phyloP scores from a whole-genome alignment of 768 basidiomycete genomes.

The Russula griseocarnosa region DNA sequence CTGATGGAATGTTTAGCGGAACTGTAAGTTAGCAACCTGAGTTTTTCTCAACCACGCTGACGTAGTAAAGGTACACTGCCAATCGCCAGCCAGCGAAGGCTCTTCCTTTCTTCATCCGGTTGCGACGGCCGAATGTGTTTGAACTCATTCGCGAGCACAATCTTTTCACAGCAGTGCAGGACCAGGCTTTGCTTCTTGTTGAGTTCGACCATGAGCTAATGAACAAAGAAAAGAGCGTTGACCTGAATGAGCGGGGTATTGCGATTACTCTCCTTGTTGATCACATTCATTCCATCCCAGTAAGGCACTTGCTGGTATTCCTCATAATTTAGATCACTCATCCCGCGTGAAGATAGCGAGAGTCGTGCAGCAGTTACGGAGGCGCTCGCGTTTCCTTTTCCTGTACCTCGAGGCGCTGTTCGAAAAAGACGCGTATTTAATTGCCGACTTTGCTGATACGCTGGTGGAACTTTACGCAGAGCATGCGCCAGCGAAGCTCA shows the following conservation, averaged over 20 bases:
- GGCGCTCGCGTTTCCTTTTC: conserved; percentile 77
- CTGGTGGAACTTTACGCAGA: conserved; percentile 94
- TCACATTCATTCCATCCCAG: conserved; percentile 94
- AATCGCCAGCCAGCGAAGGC: conserved; percentile 95
- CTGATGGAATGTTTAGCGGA: conserved; percentile 96
- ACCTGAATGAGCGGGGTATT: conserved; percentile 52
- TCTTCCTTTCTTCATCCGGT: conserved; percentile 80
- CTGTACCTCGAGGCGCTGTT: conserved; percentile 89
- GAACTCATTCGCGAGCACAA: conserved; percentile 92
- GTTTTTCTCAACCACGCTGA: conserved; percentile 14
- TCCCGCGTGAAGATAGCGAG: conserved; percentile 61
- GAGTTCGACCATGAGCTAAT: conserved; percentile 91
- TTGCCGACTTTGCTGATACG: conserved; percentile 76
- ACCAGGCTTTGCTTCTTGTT: conserved; percentile 86
- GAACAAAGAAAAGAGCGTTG: conserved; percentile 48
- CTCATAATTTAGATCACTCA: neutral
- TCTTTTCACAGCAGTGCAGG: conserved; percentile 90
- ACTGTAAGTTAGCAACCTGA: conserved; percentile 47
- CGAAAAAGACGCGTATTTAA: conserved; percentile 77
- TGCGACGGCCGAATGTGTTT: conserved; percentile 87
- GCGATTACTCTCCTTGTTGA: conserved; percentile 87
- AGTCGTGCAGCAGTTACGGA: conserved; percentile 82
- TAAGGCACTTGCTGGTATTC: conserved; percentile 37
- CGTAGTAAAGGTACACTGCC: conserved; percentile 59
- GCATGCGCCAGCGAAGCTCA: conserved; percentile 68